Base-by-base conservation (phyloP, 495 filamentous ascomycete genomes). In the Penicilliopsis zonata region DNA sequence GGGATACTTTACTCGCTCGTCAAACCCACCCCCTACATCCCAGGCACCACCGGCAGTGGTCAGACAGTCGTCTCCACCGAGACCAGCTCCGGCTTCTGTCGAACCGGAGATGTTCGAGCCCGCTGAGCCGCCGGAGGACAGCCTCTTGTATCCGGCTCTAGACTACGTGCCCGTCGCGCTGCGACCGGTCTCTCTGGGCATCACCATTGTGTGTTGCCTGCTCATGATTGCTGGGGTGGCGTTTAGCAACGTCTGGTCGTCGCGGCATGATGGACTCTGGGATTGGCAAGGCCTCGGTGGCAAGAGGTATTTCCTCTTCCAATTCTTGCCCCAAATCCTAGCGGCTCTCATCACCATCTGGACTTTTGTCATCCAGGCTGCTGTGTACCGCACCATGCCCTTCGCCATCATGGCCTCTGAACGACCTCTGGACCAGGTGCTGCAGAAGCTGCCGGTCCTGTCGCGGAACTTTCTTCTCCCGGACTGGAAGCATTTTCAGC, bases 321-420 rank as follows among this genome's bases (percentile, higher is more conserved):
- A 83, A 36, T 85, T 86, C 46, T 50, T 94, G 5, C 86, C 86
- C 3, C 83, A 82, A 35, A 59, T 92, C 1, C 38, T 90, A n/a
- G 83, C 75, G 2, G 69, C 71, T 1, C 40, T 76, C n/a, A 55
- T 93, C 10, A 57, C 88, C 16, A 48, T 94, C 8, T 87, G 79
- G 64, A 70, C 78, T 1, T 70, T 90, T 40, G 71, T 78, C 32
- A 55, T 94, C 29, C 70, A 86, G 44, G 65, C 69, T 1, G 78
- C 86, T 10, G 63, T 84, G n/a, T 75, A 80, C 41, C 79, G 86
- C 36, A 69, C 78, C 14, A 60, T 82, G 41, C 86, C 86, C 3
- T 92, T 87, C 57, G 70, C 72, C 9, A 67, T 70, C 9, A 74
- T 94, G 70, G 72, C 79, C 12, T 76, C 78, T 3, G 63, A 70